Evolutionary conservation across 2,329 filamentous ascomycete genomes (phyloP).

Genomic region (Pseudocercospora fuligena): DNA sequence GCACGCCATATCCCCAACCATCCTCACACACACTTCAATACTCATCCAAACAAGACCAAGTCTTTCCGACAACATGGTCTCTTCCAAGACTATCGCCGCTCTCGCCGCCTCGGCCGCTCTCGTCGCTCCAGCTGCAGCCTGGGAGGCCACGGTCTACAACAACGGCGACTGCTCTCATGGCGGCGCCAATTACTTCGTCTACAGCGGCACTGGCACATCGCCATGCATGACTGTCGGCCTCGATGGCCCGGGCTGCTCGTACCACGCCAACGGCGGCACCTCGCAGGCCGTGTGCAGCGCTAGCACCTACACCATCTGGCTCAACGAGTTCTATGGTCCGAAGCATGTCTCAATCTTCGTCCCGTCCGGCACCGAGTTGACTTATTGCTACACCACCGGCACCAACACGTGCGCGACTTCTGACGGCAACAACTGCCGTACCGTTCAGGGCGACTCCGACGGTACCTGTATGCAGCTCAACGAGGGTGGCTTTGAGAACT

Average conservation of each 20-base stretch:
- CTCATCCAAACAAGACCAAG: background rate
- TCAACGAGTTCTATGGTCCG: background rate
- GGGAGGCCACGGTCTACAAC: slow-evolving; percentile 9
- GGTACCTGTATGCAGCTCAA: slow-evolving; percentile 4
- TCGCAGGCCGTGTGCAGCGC: background rate
- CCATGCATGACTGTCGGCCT: slow-evolving; percentile 2
- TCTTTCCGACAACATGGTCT: background rate
- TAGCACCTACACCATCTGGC: slow-evolving; percentile 1
- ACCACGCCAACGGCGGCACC: slow-evolving; percentile 4
- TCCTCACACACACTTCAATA: background rate
- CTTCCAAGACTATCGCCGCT: background rate
- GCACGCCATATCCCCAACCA: background rate
- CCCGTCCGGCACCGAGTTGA: background rate
- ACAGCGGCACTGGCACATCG: background rate
- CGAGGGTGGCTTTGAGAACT: background rate
- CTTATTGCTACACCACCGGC: background rate
- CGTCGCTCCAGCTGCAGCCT: slow-evolving; percentile 5
- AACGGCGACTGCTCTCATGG: slow-evolving; percentile 10
- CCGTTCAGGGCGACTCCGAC: background rate
- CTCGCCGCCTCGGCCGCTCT: background rate
- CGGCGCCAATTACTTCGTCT: slow-evolving; percentile 9
- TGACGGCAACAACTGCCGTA: background rate
- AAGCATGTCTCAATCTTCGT: slow-evolving; percentile 6
- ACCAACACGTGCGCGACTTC: background rate
- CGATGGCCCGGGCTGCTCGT: background rate